Evolutionary conservation across 2,329 filamentous ascomycete genomes (phyloP).

Genomic region (Boeremia lycopersici): DNA sequence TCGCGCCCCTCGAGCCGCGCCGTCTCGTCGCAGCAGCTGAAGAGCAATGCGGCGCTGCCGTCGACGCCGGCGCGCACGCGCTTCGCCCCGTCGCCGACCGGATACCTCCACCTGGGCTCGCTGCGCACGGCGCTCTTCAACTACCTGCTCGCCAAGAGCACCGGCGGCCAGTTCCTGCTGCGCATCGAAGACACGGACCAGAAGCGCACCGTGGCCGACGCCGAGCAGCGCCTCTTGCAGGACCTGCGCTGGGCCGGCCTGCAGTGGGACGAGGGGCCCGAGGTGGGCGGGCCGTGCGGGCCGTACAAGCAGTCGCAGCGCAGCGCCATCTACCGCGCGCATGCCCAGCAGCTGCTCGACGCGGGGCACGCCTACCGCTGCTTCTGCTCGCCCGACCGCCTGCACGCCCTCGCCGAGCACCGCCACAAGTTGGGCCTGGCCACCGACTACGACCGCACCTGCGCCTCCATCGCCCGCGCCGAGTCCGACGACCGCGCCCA

Average conservation of each 20-base stretch:
- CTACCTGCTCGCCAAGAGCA: slow-evolving; percentile 85
- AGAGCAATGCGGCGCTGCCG: slow-evolving; percentile 29
- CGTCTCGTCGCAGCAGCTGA: slow-evolving; percentile 18
- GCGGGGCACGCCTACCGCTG: slow-evolving; percentile 85
- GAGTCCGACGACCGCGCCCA: slow-evolving; percentile 75
- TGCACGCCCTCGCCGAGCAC: slow-evolving; percentile 69
- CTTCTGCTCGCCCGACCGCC: slow-evolving; percentile 79
- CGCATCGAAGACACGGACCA: slow-evolving; percentile 96
- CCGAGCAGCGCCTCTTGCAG: slow-evolving; percentile 76
- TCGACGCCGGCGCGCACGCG: slow-evolving; percentile 65
- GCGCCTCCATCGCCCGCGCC: slow-evolving; percentile 67
- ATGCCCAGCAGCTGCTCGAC: slow-evolving; percentile 72
- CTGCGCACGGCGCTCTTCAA: slow-evolving; percentile 94
- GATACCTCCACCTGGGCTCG: slow-evolving; percentile 89
- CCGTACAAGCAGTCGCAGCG: slow-evolving; percentile 91
- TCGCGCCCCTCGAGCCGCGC: slow-evolving; percentile 14
- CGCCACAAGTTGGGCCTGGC: slow-evolving; percentile 64
- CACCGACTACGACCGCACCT: slow-evolving; percentile 74
- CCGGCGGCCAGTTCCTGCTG: slow-evolving; percentile 86
- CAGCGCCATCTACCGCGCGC: slow-evolving; percentile 71
- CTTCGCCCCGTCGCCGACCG: slow-evolving; percentile 95
- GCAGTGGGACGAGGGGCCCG: slow-evolving; percentile 91
- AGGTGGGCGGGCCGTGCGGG: slow-evolving; percentile 78
- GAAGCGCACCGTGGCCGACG: slow-evolving; percentile 79
- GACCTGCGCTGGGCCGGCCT: slow-evolving; percentile 90